These are phyloP conservation scores for Phytophthora hybrid DNA, from an alignment of 352 stramenopile genomes.

Conservation along the genomic window DNA sequence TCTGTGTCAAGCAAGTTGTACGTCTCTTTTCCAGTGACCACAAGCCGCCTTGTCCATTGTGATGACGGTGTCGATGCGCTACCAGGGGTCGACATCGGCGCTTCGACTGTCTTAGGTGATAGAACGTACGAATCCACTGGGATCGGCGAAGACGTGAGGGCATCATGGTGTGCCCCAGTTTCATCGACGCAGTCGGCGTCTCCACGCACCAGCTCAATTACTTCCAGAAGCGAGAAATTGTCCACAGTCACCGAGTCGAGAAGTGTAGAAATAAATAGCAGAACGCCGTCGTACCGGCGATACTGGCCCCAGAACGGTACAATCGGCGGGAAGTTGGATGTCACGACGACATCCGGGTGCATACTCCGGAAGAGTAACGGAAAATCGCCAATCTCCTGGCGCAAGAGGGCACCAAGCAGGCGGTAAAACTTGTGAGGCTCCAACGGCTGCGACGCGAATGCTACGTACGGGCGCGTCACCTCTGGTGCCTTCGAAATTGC, in stretches of 20 bases:
- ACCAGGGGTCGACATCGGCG: constrained; percentile 30
- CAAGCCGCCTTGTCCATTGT: constrained; percentile 75
- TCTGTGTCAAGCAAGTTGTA: constrained; percentile 70
- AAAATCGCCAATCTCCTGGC: constrained; percentile 79
- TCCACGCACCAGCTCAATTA: constrained; percentile 76
- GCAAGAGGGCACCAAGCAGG: constrained; percentile 67
- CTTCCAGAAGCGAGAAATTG: constrained; percentile 75
- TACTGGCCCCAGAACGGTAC: constrained; percentile 90
- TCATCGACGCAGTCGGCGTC: constrained; percentile 74
- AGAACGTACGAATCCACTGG: constrained; percentile 41
- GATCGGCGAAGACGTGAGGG: constrained; percentile 37
- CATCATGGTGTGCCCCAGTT: constrained; percentile 41
- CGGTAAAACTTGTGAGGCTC: constrained; percentile 80
- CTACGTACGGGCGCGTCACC: constrained; percentile 55
- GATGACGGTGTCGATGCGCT: constrained; percentile 61
- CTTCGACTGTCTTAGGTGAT: constrained; percentile 38
- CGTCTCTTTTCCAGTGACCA: constrained; percentile 88
- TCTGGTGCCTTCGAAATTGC: constrained; percentile 65
- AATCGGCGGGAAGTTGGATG: constrained; percentile 87
- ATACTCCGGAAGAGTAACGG: constrained; percentile 81
- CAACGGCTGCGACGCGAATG: constrained; percentile 78
- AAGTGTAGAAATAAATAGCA: constrained; percentile 86
- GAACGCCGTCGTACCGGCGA: constrained; percentile 78
- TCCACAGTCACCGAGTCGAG: constrained; percentile 80
- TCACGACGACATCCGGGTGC: constrained; percentile 80